phyloP scores from a whole-genome alignment of 805 yeast species.

The Dipodascus geniculatus region DNA sequence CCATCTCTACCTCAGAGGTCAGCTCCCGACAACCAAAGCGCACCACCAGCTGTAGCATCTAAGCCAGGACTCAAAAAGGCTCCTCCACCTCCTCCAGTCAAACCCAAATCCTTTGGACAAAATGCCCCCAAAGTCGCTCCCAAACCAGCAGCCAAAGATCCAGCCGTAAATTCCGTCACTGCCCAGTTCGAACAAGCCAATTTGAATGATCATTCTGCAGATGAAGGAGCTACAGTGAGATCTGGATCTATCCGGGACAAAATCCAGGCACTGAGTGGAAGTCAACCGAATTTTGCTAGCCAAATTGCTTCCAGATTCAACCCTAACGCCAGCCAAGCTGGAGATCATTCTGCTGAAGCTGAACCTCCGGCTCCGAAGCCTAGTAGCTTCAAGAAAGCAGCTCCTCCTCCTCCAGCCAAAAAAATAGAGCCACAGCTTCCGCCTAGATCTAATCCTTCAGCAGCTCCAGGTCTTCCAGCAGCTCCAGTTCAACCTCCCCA shows the following conservation, averaged over 20 bases:
- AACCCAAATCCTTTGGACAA: background rate
- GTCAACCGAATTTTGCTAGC: slow-evolving; percentile 24
- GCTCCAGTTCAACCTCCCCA: slow-evolving; percentile 3
- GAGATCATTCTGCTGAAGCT: slow-evolving; percentile 8
- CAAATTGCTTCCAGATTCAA: slow-evolving; percentile 19
- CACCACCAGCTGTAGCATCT: slow-evolving; percentile 3
- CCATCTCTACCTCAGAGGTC: slow-evolving; percentile 8
- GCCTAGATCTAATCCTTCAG: slow-evolving; percentile 9
- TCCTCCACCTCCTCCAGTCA: slow-evolving; percentile 6
- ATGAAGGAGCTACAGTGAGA: background rate
- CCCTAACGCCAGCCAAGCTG: slow-evolving; percentile 8
- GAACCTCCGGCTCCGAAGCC: slow-evolving; percentile 10
- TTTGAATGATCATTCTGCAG: background rate
- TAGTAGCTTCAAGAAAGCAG: slow-evolving; percentile 11
- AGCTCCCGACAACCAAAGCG: too few species aligned
- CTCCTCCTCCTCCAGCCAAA: slow-evolving; percentile 18
- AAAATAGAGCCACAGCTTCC: slow-evolving; percentile 10
- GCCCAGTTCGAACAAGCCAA: background rate
- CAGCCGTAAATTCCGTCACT: background rate
- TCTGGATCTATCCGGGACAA: background rate
- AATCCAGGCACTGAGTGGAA: background rate
- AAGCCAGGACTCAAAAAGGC: background rate
- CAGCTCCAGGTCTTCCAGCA: slow-evolving; percentile 3
- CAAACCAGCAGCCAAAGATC: background rate
- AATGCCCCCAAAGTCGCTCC: background rate